Evolutionary conservation across 2,329 filamentous ascomycete genomes (phyloP).

Genomic region (Aureobasidium sp.): DNA sequence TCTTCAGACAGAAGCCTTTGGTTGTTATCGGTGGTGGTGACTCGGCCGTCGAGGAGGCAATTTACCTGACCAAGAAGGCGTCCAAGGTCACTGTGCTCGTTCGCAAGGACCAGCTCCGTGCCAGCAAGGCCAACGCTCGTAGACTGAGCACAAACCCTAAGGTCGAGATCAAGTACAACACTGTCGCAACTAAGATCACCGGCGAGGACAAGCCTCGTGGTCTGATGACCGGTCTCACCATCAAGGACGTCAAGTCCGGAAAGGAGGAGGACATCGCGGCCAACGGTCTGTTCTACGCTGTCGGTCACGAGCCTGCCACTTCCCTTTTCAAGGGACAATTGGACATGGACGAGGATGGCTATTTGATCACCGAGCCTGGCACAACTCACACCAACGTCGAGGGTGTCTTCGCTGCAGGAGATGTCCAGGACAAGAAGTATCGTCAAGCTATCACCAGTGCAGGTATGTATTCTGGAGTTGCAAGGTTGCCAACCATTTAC

Average conservation of each 20-base stretch:
- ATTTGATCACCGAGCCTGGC: slow-evolving; percentile 82
- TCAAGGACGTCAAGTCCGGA: slow-evolving; percentile 73
- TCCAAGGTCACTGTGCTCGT: slow-evolving; percentile 93
- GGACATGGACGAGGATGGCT: slow-evolving; percentile 81
- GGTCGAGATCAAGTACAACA: slow-evolving; percentile 83
- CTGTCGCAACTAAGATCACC: slow-evolving; percentile 71
- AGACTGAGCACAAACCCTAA: slow-evolving; percentile 77
- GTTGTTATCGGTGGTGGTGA: slow-evolving; percentile 96
- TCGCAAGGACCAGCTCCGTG: slow-evolving; percentile 75
- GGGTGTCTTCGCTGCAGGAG: slow-evolving; percentile 92
- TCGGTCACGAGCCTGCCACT: slow-evolving; percentile 93
- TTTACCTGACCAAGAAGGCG: slow-evolving; percentile 96
- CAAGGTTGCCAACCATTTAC: slow-evolving; percentile 18
- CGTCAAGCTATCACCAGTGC: slow-evolving; percentile 96
- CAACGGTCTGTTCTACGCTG: slow-evolving; percentile 92
- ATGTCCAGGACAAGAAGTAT: slow-evolving; percentile 98
- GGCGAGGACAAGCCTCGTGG: slow-evolving; percentile 68
- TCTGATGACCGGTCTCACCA: slow-evolving; percentile 78
- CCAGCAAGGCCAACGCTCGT: slow-evolving; percentile 86
- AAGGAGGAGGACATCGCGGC: slow-evolving; percentile 77
- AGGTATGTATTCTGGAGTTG: slow-evolving; percentile 50
- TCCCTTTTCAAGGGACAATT: slow-evolving; percentile 84
- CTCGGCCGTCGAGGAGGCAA: slow-evolving; percentile 92
- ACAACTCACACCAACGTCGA: slow-evolving; percentile 80
- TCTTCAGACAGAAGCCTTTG: slow-evolving; percentile 93